phyloP scores from a whole-genome alignment of 805 yeast genomes.

The Cyberlindnera bimundalis region DNA sequence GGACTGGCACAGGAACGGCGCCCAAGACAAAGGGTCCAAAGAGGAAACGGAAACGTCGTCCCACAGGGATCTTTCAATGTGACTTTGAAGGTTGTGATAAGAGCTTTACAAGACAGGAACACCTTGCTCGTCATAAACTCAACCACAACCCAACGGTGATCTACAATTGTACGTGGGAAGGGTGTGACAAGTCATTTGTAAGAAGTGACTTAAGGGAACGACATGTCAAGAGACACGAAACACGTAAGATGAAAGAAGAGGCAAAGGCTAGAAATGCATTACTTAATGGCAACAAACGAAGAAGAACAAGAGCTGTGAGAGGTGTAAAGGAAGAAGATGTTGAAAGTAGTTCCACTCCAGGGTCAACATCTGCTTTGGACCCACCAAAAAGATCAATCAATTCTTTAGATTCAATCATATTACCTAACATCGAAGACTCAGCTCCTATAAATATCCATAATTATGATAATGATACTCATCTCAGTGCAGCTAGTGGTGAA shows the following conservation, averaged over 20 bases:
- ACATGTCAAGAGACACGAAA: constrained; percentile 42
- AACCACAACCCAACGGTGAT: constrained; percentile 58
- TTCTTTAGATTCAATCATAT: constrained; percentile 26
- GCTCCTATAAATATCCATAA: constrained; percentile 23
- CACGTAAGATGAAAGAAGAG: constrained; percentile 27
- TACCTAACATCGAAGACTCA: constrained; percentile 25
- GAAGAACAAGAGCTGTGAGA: constrained; percentile 10
- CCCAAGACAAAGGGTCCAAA: not conserved
- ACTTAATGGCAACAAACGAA: constrained; percentile 13
- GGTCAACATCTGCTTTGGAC: not conserved
- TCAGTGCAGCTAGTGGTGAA: constrained; percentile 31
- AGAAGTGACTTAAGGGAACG: constrained; percentile 52
- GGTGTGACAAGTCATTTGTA: constrained; percentile 60
- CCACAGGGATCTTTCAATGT: constrained; percentile 37
- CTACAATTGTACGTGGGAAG: constrained; percentile 45
- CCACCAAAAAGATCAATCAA: constrained; percentile 17
- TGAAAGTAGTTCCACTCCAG: not conserved
- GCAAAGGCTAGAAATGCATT: constrained; percentile 21
- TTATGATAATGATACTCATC: constrained; percentile 20
- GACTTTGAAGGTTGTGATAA: constrained; percentile 50
- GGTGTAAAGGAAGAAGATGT: not conserved
- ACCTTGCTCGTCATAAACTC: constrained; percentile 58
- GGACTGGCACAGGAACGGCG: not conserved
- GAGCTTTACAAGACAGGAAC: constrained; percentile 58
- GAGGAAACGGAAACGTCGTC: constrained; percentile 24